These are phyloP conservation scores for Dipteronia dyeriana DNA, from an alignment of 345 rosid species.

Conservation along the genomic window DNA sequence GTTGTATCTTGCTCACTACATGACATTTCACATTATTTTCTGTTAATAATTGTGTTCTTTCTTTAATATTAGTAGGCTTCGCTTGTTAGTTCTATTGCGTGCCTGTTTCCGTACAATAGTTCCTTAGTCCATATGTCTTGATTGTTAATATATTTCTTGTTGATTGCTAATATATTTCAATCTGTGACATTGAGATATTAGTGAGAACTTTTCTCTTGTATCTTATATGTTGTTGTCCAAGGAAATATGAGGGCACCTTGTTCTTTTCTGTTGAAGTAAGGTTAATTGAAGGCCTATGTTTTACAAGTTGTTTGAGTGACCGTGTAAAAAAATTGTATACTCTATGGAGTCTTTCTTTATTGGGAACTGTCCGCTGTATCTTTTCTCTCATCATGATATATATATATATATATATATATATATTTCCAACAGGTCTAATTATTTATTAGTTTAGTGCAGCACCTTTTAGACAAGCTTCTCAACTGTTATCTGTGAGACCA, in stretches of 20 bases:
- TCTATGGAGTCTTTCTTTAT: background rate
- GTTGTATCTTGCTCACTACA: background rate
- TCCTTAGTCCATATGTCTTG: background rate
- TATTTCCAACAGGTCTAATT: conserved; percentile 14
- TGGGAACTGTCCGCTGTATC: background rate
- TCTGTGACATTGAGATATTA: background rate
- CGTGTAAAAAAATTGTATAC: background rate
- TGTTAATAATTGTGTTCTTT: background rate
- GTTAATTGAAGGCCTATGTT: background rate
- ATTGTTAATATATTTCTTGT: background rate
- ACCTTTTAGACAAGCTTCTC: conserved; percentile 29
- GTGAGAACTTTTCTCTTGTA: background rate
- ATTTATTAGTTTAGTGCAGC: conserved; percentile 33
- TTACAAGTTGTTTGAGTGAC: no score
- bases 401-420: background rate
- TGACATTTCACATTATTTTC: background rate
- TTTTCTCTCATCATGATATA: background rate
- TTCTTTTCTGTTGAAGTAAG: background rate
- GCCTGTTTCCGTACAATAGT: background rate
- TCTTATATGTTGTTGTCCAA: no score
- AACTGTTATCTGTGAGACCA: conserved; percentile 27
- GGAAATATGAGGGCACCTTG: no score
- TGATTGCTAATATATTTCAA: background rate
- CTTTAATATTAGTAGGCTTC: background rate
- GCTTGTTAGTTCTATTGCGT: background rate